These are phyloP conservation scores for Lepidium didymum DNA, from an alignment of 345 rosid genomes.

Conservation along the genomic window DNA sequence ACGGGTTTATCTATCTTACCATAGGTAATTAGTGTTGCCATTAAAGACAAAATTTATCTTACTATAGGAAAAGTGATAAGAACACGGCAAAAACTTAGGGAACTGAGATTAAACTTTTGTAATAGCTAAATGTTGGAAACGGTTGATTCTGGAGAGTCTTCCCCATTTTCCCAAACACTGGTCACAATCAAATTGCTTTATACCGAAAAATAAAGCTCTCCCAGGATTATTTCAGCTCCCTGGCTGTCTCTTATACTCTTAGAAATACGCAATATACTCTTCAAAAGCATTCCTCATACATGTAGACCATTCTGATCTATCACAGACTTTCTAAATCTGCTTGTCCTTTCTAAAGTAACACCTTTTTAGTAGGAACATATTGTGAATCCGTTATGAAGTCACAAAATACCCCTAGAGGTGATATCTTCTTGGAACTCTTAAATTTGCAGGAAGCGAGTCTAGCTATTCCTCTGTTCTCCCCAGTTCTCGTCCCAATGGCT, in stretches of 20 bases:
- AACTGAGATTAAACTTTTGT: not conserved
- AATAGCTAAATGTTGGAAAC: not conserved
- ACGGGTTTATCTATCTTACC: not conserved
- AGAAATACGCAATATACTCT: not conserved
- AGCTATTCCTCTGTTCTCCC: slow-evolving; percentile 93
- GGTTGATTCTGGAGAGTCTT: not conserved
- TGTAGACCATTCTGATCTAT: not conserved
- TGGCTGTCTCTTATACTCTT: not conserved
- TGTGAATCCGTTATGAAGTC: not conserved
- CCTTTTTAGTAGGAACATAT: not conserved
- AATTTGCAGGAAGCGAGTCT: slow-evolving; percentile 74
- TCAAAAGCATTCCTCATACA: not conserved
- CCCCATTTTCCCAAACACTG: not conserved
- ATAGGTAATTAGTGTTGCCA: not conserved
- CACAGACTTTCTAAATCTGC: not conserved
- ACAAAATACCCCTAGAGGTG: not conserved
- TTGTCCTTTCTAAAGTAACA: not conserved
- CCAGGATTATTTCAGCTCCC: not conserved
- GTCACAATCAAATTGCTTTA: not conserved
- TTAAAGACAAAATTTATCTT: not conserved
- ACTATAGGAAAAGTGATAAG: not conserved
- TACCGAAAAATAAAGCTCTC: not conserved
- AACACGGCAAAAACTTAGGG: not conserved
- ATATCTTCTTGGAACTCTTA: not conserved
- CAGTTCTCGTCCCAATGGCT: slow-evolving; percentile 86